Percentiles rank a stretch among this genome's conserved stretches.
Evolutionary conservation across 305 asterid genomes (phyloP).

Genomic region (Fraxinus greggii): DNA sequence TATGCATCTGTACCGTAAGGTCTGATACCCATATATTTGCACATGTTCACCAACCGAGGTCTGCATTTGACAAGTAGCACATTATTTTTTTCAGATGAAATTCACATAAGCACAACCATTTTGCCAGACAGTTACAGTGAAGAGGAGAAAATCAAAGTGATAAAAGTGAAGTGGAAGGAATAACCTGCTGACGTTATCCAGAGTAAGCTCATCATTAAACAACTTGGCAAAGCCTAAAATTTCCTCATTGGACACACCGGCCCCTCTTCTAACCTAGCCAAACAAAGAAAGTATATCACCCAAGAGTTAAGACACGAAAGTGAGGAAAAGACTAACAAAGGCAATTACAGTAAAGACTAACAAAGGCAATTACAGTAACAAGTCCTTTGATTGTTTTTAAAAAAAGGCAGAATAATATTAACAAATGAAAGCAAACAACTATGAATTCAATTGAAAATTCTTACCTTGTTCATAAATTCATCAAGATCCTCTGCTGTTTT

Average conservation of each 20-base stretch:
- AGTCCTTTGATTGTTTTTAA: slow-evolving; percentile 17
- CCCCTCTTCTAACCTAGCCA: slow-evolving; percentile 83
- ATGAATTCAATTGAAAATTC: not conserved
- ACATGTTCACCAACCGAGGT: slow-evolving; percentile 92
- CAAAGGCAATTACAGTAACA: slow-evolving; percentile 14
- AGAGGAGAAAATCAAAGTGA: slow-evolving; percentile 10
- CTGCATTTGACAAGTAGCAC: slow-evolving; percentile 48
- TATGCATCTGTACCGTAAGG: slow-evolving; percentile 86
- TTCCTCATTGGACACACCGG: slow-evolving; percentile 80
- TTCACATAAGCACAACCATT: slow-evolving; percentile 25
- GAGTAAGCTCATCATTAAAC: slow-evolving; percentile 92
- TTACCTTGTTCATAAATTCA: slow-evolving; percentile 85
- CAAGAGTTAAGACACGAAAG: slow-evolving; percentile 9
- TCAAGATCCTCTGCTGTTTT: slow-evolving; percentile 98
- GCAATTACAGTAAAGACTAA: slow-evolving; percentile 18
- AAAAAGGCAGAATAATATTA: slow-evolving; percentile 1
- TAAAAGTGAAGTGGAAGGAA: slow-evolving; percentile 14
- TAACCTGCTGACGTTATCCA: slow-evolving; percentile 98
- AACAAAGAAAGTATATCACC: slow-evolving; percentile 21
- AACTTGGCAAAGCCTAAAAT: slow-evolving; percentile 90
- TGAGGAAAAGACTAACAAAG: slow-evolving; percentile 11
- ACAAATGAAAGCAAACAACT: slow-evolving; percentile 11
- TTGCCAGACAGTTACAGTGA: slow-evolving; percentile 13
- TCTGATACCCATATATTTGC: slow-evolving; percentile 92
- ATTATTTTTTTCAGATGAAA: slow-evolving; percentile 18